These are phyloP conservation scores for Triangularia verruculosa DNA, from an alignment of 2,329 filamentous ascomycete species.

Conservation along the genomic window DNA sequence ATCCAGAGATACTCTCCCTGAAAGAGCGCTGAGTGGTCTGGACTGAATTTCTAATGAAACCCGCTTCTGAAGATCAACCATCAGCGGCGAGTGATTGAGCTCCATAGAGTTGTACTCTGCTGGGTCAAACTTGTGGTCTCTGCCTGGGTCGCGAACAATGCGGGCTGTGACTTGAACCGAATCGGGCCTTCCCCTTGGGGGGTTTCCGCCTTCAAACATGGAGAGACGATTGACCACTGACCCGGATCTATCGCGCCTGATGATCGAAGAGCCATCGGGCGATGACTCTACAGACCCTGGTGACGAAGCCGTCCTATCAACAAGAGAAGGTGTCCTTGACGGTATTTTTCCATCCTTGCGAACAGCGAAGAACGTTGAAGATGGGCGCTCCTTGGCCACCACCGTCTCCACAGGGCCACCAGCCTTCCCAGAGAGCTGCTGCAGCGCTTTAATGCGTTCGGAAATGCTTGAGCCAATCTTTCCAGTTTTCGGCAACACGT, in stretches of 20 bases:
- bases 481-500: conserved; percentile 57
- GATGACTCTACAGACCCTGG: conserved; percentile 46
- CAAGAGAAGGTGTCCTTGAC: conserved; percentile 45
- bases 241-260: conserved; percentile 46
- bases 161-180: conserved; percentile 86
- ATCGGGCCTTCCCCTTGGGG: conserved; percentile 56
- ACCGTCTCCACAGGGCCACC: conserved; percentile 26
- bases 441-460: conserved; percentile 87
- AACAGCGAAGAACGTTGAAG: conserved; percentile 59
- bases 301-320: conserved; percentile 42
- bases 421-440: conserved; percentile 62
- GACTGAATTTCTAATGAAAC: conserved; percentile 25
- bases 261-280: conserved; percentile 40
- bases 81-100: conserved; percentile 56
- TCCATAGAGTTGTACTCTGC: conserved; percentile 49
- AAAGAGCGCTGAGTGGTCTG: conserved; percentile 29
- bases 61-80: conserved; percentile 48
- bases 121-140: conserved; percentile 39
- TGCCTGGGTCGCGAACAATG: conserved; percentile 66
- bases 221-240: conserved; percentile 56
- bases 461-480: conserved; percentile 90
- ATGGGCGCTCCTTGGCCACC: conserved; percentile 39
- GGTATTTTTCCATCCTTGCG: conserved; percentile 41
- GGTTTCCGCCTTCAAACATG: conserved; percentile 50
- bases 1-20: conserved; percentile 24